Percentiles rank a stretch among this genome's conserved stretches.
Evolutionary conservation across 805 yeast species (phyloP).

Genomic region (Helenozyma baotianmanensis): DNA sequence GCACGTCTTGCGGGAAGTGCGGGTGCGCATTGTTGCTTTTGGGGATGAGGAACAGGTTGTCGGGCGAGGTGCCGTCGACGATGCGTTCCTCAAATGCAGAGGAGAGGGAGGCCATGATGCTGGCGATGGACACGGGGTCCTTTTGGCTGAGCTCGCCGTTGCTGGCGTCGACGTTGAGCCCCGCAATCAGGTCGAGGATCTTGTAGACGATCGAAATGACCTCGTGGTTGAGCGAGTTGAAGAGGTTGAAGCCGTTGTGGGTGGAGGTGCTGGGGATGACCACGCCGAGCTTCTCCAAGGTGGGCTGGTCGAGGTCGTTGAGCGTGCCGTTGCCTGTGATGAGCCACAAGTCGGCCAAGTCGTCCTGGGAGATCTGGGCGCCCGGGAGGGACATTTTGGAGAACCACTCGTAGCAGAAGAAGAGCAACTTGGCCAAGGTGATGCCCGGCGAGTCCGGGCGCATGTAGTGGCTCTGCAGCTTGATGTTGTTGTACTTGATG

Average conservation of each 20-base stretch:
- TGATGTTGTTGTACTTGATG: conserved; percentile 16
- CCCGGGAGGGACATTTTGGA: conserved; percentile 14
- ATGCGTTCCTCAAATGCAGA: conserved; percentile 11
- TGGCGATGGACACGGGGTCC: conserved; percentile 10
- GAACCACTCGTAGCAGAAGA: conserved; percentile 17
- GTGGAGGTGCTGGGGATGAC: conserved; percentile 11
- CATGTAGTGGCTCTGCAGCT: conserved; percentile 9
- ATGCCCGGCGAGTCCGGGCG: conserved; percentile 17
- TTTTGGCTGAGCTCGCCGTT: conserved; percentile 5
- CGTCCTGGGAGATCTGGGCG: conserved; percentile 4
- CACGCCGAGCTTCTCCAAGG: conserved; percentile 10
- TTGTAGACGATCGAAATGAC: conserved; percentile 9
- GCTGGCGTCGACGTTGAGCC: conserved; percentile 3
- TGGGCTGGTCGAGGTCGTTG: conserved; percentile 6
- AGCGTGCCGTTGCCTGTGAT: conserved; percentile 6
- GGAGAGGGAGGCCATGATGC: conserved; percentile 13
- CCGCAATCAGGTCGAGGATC: conserved; percentile 8
- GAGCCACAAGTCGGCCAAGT: conserved; percentile 8
- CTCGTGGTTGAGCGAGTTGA: conserved; percentile 10
- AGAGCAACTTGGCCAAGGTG: conserved; percentile 14
- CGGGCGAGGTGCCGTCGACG: conserved; percentile 11
- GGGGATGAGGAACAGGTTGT: conserved; percentile 6
- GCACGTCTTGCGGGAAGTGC: conserved; percentile 4
- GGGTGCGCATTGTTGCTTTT: conserved; percentile 16
- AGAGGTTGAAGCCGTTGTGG: conserved; percentile 12